Base-by-base conservation (phyloP, 2,329 filamentous ascomycete genomes). In the Fusarium sp. region DNA sequence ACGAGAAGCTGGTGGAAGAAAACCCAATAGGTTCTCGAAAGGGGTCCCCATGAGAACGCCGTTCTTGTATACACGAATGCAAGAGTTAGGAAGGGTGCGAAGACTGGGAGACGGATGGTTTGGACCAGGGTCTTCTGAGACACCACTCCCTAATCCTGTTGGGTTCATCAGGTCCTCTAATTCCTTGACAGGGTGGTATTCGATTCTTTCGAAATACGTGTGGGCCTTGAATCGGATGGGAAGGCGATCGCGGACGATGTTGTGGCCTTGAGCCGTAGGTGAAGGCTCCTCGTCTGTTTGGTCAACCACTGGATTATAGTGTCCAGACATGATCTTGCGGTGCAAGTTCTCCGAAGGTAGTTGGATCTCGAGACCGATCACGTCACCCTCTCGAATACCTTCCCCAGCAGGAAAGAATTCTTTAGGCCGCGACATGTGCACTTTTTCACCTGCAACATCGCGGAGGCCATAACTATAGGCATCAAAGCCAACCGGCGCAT, bases 391-490 rank as follows among this genome's bases (percentile, higher is more conserved):
- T 46, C 88, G 86, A 54, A 98, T 89, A 59, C 94, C 88, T 78
- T 95, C 91, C 48, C 91, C 91, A 2, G 91, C 87, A 1, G 90
- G 90, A 68, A 94, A 94, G 80, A 97, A 95, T 71, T 94, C 92
- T 77, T 94, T 94, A n/a, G 94, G 94, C 51, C 95, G 90, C 69
- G 94, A 98, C 84, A 96, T 94, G 82, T 96, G 94, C 56, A 97
- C 92, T 67, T 95, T 95, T 79, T 98, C 94, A 22, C 96, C 96
- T 32, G 91, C 88, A 25, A 94, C 91, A 76, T 99, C 96, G 45
- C 94, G 92, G 61, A 98, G 88, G 47, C 93, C 95, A 78, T 98
- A 98, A 77, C 94, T 97, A 82, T 98, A 98, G 44, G 92, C 92
- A 77, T 97, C 93, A 72, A 94, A 96, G 2, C 94, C 93, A 1